phyloP scores from a whole-genome alignment of 1,139 yeast genomes.

The Kurtzmaniella quercitrusa region DNA sequence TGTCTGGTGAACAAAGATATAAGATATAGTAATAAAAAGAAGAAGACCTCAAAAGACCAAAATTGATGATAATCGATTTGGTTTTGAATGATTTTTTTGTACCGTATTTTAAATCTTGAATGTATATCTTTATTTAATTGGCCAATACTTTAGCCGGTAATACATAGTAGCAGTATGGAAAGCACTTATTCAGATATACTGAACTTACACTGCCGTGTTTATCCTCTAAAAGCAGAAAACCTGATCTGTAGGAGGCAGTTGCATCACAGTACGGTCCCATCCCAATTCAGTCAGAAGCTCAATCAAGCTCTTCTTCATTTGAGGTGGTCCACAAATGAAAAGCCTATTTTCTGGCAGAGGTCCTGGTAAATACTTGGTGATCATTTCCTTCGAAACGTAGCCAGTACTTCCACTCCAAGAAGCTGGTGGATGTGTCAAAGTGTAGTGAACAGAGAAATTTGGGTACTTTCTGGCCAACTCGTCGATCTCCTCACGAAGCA shows the following conservation, averaged over 20 bases:
- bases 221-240: conserved; percentile 58
- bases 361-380: conserved; percentile 48
- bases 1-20: no score
- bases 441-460: conserved; percentile 45
- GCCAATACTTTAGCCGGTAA: no score
- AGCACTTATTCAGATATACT: no score
- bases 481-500: conserved; percentile 66
- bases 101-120: no score
- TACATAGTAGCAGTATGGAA: no score
- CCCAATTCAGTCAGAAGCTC: conserved; percentile 55
- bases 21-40: no score
- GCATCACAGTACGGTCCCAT: conserved; percentile 51
- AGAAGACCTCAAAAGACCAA: no score
- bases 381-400: conserved; percentile 53
- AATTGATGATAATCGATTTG: no score
- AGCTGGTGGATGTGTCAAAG: conserved; percentile 31
- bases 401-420: conserved; percentile 60
- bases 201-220: no score
- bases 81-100: no score
- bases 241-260: conserved; percentile 55
- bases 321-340: conserved; percentile 75
- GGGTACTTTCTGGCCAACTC: conserved; percentile 63
- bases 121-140: no score
- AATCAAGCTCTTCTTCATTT: conserved; percentile 53
- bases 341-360: conserved; percentile 48